These are phyloP conservation scores for Cylindrotheca closterium DNA, from an alignment of 108 stramenopile genomes.

Conservation along the genomic window DNA sequence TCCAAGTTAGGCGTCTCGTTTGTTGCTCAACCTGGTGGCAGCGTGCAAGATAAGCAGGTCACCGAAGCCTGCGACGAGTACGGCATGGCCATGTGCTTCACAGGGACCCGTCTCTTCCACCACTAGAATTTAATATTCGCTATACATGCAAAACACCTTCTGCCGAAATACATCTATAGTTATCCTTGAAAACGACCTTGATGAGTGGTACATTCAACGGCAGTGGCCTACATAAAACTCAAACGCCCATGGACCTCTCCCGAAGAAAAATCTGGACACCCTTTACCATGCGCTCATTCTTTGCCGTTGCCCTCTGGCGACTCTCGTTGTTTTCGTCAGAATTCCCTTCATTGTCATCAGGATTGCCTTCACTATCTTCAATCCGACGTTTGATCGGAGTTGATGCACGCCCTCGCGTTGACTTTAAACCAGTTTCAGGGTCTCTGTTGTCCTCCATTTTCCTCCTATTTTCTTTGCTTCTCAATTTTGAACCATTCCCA, in stretches of 20 bases:
- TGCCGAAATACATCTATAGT: no score
- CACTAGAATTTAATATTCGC: conserved; percentile 88
- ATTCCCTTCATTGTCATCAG: conserved; percentile 2
- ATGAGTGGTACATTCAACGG: no score
- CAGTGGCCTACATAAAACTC: no score
- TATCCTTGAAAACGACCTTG: no score
- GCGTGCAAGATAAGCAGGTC: conserved; percentile 89
- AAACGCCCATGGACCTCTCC: conserved; percentile 41
- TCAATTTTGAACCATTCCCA: neutral
- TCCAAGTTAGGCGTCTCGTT: conserved; percentile 92
- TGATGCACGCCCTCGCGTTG: conserved; percentile 11
- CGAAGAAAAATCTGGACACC: conserved; percentile 62
- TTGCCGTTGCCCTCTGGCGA: conserved; percentile 4
- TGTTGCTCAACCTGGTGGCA: conserved; percentile 97
- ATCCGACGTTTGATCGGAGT: conserved; percentile 22
- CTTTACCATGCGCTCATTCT: conserved; percentile 36
- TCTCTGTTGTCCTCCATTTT: neutral
- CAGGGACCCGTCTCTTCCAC: conserved; percentile 95
- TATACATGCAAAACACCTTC: no score
- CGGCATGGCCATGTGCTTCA: conserved; percentile 98
- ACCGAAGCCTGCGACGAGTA: conserved; percentile 94
- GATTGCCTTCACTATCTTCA: conserved; percentile 16
- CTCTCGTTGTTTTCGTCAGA: no score
- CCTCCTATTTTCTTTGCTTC: neutral
- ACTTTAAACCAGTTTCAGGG: neutral